Base-by-base conservation (phyloP, 2,329 filamentous ascomycete genomes). In the Hawksworthiomyces lignivorus region DNA sequence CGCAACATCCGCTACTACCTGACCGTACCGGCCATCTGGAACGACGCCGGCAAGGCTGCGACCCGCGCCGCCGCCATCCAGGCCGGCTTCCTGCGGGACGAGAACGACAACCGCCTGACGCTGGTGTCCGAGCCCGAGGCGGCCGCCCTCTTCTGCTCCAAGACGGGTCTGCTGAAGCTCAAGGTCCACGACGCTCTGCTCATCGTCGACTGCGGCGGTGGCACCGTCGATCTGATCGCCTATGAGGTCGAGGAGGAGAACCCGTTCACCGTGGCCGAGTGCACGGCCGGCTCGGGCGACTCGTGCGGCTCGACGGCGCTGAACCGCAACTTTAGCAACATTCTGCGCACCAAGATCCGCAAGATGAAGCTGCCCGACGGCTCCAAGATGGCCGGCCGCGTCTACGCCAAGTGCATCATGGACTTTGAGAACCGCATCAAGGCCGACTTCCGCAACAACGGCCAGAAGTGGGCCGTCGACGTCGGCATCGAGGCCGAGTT, bases 351-450 rank as follows among this genome's bases (percentile, higher is more conserved):
- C 48, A 97, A 97, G 73, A 97, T 98, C 56, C 78, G 90, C 53
- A 97, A 97, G 73, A 97, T 97, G 92, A 97, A 97, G 68, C 73
- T 98, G 34, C 89, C 92, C 2, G 90, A 97, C 58, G 90, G 89
- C 35, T 96, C 90, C 53, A 94, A 90, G 68, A 97, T 88, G 3
- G 90, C 92, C n/a, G 90, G 90, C 32, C 88, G 90, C 64, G 92
- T 98, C 41, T 97, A 97, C 63, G 90, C 90, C 52, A 97, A 97
- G 70, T 97, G 90, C 63, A 97, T 98, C 65, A 97, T 97, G 90
- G 92, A 98, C 66, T 98, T 98, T 57, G 92, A 98, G 71, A 97
- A 97, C 76, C 76, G 92, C 62, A 96, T 98, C 76, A 98, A 98
- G 74, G 92, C 92, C 37, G 92, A 97, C 64, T 98, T 98, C 82